These are phyloP conservation scores for Neonectria coccinea DNA, from an alignment of 2,329 filamentous ascomycete genomes.

Conservation along the genomic window DNA sequence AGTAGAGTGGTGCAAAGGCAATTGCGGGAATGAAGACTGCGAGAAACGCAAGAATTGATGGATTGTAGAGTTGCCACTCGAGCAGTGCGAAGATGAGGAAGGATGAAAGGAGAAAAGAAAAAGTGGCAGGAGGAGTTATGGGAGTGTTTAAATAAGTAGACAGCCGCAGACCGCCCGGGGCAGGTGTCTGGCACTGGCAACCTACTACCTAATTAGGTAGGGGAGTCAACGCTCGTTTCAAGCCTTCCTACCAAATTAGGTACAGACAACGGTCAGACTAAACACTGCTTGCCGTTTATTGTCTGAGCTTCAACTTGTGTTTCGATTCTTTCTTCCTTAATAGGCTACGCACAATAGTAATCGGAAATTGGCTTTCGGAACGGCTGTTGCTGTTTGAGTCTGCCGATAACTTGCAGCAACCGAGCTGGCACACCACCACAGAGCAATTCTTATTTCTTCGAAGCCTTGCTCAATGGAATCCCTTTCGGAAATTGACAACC, in stretches of 20 bases:
- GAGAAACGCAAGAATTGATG: neutral
- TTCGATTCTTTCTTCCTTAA: neutral
- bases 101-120: neutral
- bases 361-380: neutral
- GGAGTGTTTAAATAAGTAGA: neutral
- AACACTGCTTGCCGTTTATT: neutral
- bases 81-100: neutral
- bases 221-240: no score
- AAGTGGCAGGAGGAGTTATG: neutral
- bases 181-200: conserved; percentile 14
- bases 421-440: neutral
- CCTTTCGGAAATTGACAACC: neutral
- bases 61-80: neutral
- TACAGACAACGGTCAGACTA: neutral
- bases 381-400: neutral
- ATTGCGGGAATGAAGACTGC: neutral
- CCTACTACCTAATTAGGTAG: no score
- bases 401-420: neutral
- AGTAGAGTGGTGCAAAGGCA: neutral
- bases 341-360: neutral
- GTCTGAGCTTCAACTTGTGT: neutral
- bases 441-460: neutral
- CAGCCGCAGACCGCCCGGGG: neutral
- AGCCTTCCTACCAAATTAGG: no score
- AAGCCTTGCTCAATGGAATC: neutral